phyloP scores from a whole-genome alignment of 177 flowering plant species.

The Vitis hybrid region DNA sequence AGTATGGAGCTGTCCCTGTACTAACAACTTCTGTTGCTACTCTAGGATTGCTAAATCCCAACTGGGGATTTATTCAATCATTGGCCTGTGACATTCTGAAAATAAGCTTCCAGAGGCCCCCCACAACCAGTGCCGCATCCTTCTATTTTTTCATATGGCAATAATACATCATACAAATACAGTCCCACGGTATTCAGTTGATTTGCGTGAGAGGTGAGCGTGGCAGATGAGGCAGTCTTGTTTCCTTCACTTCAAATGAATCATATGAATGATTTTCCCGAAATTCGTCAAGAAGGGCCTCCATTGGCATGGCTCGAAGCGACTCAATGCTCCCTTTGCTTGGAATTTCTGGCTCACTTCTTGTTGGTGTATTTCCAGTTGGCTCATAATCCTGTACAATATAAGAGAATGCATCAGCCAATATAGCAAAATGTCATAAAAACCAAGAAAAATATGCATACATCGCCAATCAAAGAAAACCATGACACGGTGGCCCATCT shows the following conservation, averaged over 20 bases:
- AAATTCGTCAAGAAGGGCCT: conserved; percentile 72
- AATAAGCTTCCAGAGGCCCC: neutral
- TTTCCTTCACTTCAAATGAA: conserved; percentile 53
- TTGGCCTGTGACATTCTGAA: neutral
- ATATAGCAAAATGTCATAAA: neutral
- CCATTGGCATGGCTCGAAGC: conserved; percentile 80
- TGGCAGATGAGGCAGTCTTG: conserved; percentile 64
- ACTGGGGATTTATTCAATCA: conserved; percentile 36
- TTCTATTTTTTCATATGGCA: conserved; percentile 1
- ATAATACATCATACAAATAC: conserved; percentile 22
- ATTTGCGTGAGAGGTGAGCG: conserved; percentile 73
- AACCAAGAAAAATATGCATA: neutral
- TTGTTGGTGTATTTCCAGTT: conserved; percentile 75
- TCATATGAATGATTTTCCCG: conserved; percentile 75
- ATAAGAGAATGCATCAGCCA: neutral
- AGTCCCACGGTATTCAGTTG: conserved; percentile 36
- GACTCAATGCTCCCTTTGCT: conserved; percentile 75
- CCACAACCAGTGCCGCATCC: neutral
- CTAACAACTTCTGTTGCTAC: conserved; percentile 22
- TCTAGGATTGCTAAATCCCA: conserved; percentile 32
- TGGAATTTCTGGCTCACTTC: conserved; percentile 69
- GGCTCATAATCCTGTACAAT: conserved; percentile 81
- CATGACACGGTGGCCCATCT: too few species aligned
- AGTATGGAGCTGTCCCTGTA: conserved; percentile 6
- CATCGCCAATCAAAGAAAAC: neutral